A percentile compares a stretch with the other conserved stretches of the same genome.
These are phyloP conservation scores for Cystobasidium slooffiae DNA, from an alignment of 1,284 basidiomycete species.

Conservation along the genomic window DNA sequence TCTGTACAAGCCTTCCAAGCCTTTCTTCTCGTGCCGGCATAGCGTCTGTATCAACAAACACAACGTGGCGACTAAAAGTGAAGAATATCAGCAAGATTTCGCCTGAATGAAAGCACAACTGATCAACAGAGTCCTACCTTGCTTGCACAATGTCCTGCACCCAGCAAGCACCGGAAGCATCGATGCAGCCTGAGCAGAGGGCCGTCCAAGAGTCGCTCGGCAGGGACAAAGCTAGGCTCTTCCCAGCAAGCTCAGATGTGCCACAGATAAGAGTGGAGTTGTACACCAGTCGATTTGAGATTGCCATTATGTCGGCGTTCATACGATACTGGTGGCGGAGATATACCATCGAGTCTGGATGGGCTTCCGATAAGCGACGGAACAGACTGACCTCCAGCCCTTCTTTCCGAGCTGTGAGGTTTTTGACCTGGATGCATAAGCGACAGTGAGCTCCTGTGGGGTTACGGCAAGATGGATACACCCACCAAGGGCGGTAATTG, in stretches of 20 bases:
- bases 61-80: conserved; percentile 70
- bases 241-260: conserved; percentile 69
- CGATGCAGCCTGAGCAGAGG: neutral
- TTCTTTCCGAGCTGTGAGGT: conserved; percentile 73
- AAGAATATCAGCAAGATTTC: conserved; percentile 47
- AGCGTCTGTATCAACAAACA: conserved; percentile 90
- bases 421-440: conserved; percentile 68
- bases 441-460: neutral
- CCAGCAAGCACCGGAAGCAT: conserved; percentile 65
- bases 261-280: conserved; percentile 77
- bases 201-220: neutral
- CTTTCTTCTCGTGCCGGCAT: conserved; percentile 76
- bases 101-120: neutral
- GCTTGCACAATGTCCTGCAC: conserved; percentile 69
- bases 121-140: conserved; percentile 59
- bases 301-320: conserved; percentile 93
- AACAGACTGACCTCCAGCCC: conserved; percentile 91
- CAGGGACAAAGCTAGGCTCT: conserved; percentile 64
- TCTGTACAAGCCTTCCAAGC: conserved; percentile 87
- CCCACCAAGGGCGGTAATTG: conserved; percentile 90
- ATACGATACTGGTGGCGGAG: conserved; percentile 91
- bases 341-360: conserved; percentile 80
- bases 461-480: neutral
- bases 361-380: conserved; percentile 79
- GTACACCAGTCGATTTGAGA: conserved; percentile 91